A percentile compares a stretch with the other conserved stretches of the same genome.
These are phyloP conservation scores for Cytospora paraplurivora DNA, from an alignment of 2,329 filamentous ascomycete species.

Conservation along the genomic window DNA sequence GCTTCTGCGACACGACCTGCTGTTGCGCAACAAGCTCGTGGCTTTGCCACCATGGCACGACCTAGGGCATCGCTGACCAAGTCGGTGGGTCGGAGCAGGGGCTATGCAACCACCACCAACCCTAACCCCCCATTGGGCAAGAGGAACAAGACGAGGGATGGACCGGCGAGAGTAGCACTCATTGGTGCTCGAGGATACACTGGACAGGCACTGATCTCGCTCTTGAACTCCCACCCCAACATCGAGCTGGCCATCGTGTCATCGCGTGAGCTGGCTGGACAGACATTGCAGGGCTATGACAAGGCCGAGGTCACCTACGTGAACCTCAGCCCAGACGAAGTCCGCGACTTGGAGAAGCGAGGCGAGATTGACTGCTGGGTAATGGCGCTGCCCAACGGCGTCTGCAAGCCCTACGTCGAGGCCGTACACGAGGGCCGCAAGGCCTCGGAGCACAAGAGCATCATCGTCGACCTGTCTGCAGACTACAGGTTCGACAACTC, in stretches of 20 bases:
- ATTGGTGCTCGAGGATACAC: conserved; percentile 95
- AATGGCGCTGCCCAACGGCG: conserved; percentile 93
- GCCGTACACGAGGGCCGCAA: conserved; percentile 74
- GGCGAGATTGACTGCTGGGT: conserved; percentile 94
- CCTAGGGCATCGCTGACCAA: conserved; percentile 24
- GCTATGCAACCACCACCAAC: conserved; percentile 70
- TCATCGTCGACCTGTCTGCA: conserved; percentile 93
- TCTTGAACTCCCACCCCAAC: conserved; percentile 84
- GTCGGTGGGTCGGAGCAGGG: conserved; percentile 37
- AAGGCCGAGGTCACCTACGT: conserved; percentile 94
- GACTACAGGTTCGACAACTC: conserved; percentile 87
- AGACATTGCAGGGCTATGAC: conserved; percentile 84
- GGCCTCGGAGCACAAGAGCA: conserved; percentile 56
- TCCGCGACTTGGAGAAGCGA: conserved; percentile 79
- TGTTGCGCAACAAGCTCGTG: conserved; percentile 60
- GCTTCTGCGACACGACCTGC: conserved; percentile 31
- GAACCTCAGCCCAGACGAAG: conserved; percentile 83
- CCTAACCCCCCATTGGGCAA: conserved; percentile 87
- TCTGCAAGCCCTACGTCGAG: conserved; percentile 92
- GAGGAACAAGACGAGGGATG: conserved; percentile 82
- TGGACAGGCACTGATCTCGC: conserved; percentile 83
- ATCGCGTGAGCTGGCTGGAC: conserved; percentile 86
- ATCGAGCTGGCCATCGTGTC: conserved; percentile 92
- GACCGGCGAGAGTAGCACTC: conserved; percentile 77
- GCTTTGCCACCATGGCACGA: conserved; percentile 64